A percentile compares a stretch with the other conserved stretches of the same genome.
These are phyloP conservation scores for Polyporus arcularius DNA, from an alignment of 768 basidiomycete species.

Conservation along the genomic window DNA sequence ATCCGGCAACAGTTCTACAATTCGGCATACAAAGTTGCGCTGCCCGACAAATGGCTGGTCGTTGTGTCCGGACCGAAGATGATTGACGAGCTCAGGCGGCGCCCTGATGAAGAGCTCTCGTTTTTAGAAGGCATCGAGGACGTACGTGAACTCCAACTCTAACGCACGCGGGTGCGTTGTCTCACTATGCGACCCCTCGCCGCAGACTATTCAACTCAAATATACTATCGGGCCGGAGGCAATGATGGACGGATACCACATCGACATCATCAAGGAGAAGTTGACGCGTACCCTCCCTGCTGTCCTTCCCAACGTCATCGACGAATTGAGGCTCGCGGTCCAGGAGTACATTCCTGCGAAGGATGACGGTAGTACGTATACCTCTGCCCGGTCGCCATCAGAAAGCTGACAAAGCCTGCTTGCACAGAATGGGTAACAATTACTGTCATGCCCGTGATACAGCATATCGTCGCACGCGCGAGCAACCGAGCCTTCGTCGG, in stretches of 20 bases:
- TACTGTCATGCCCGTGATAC: conserved; percentile 27
- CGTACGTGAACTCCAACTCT: conserved; percentile 26
- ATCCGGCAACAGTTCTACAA: conserved; percentile 17
- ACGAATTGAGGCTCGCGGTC: conserved; percentile 27
- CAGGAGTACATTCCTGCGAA: conserved; percentile 33
- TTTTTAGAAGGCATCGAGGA: conserved; percentile 42
- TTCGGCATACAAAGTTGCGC: conserved; percentile 43
- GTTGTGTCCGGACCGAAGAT: conserved; percentile 44
- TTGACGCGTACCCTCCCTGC: conserved; percentile 28
- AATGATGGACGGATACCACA: conserved; percentile 21
- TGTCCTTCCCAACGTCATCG: conserved; percentile 25
- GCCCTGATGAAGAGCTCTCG: conserved; percentile 46
- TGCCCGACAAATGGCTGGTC: conserved; percentile 48
- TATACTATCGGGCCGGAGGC: conserved; percentile 34
- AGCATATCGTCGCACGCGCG: conserved; percentile 40
- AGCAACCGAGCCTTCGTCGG: conserved; percentile 53
- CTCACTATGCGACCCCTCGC: too few species aligned
- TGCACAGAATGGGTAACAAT: conserved; percentile 41
- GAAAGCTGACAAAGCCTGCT: not conserved
- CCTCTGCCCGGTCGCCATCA: too few species aligned
- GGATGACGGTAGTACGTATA: conserved; percentile 13
- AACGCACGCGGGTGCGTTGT: not conserved
- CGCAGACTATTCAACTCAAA: conserved; percentile 31
- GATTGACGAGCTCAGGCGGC: conserved; percentile 51
- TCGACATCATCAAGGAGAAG: conserved; percentile 24